Percentiles rank a stretch among this genome's conserved stretches.
Evolutionary conservation across 352 stramenopile species (phyloP).

Genomic region (Paralagenidium karlingii): DNA sequence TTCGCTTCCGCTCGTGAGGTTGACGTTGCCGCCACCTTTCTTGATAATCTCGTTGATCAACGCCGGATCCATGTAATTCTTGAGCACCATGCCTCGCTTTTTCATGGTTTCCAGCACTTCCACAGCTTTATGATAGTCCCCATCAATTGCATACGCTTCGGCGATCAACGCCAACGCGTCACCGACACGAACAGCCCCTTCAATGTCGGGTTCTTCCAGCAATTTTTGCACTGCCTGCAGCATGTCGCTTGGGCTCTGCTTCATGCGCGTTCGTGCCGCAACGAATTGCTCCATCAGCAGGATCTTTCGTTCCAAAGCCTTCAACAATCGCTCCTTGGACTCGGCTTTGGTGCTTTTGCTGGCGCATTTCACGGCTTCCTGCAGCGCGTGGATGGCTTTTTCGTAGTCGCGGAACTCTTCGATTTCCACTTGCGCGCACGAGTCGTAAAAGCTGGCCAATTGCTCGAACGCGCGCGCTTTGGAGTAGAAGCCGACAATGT

Average conservation of each 20-base stretch:
- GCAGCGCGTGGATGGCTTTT: slow-evolving; percentile 83
- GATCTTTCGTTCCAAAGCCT: slow-evolving; percentile 47
- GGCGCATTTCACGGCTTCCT: slow-evolving; percentile 83
- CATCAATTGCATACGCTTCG: slow-evolving; percentile 57
- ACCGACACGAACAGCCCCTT: slow-evolving; percentile 78
- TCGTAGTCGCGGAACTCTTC: slow-evolving; percentile 93
- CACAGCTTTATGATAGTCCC: slow-evolving; percentile 49
- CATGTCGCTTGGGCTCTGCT: slow-evolving; percentile 53
- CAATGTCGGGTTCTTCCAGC: slow-evolving; percentile 71
- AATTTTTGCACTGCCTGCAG: slow-evolving; percentile 67
- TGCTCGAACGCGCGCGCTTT: slow-evolving; percentile 89
- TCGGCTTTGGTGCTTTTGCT: slow-evolving; percentile 48
- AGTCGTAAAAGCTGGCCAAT: slow-evolving; percentile 85
- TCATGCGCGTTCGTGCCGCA: slow-evolving; percentile 36
- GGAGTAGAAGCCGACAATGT: slow-evolving; percentile 91
- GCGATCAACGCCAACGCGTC: slow-evolving; percentile 84
- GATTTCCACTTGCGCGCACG: slow-evolving; percentile 87
- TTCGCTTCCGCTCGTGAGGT: slow-evolving; percentile 1
- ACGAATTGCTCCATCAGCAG: slow-evolving; percentile 81
- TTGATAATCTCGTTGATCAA: slow-evolving; percentile 34
- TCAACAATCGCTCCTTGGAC: slow-evolving; percentile 50
- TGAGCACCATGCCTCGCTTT: slow-evolving; percentile 30
- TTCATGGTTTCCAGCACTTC: slow-evolving; percentile 77
- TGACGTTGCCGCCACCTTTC: not conserved
- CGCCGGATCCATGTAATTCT: slow-evolving; percentile 63